Evolutionary conservation across 768 basidiomycete species (phyloP), one percentile per base, ranked within the genome.

Genomic region (Leccinum aurantiacum): DNA sequence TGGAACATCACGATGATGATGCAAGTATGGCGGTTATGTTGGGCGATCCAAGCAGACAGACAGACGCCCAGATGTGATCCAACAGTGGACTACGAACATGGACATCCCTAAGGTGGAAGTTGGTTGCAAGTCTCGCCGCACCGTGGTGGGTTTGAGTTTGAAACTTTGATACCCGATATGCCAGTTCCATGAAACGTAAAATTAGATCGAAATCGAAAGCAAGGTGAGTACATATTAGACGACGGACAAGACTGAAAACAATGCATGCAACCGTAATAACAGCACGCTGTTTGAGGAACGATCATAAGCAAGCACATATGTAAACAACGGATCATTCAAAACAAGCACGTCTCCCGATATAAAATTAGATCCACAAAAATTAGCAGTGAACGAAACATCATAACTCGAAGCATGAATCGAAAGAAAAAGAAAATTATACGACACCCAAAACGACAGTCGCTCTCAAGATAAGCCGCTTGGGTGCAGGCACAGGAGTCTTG

Each of bases 391-490:
- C 4, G 13, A 46, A 44, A 48, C 29, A 33, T n/a, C n/a, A n/a
- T n/a, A n/a, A n/a, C 62, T 59, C 27, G 22, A 67, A 54, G 52
- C 63, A 60, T 27, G 19, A 56, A 60, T 9, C 10, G 8, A 27
- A 24, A 48, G 47, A 48, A 15, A 33, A 47, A 52, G 6, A 49
- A 22, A 9, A 3, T 31, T 72, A 94, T 31, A 93, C 86, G 31
- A 94, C 75, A 2, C 91, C 92, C 46, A 94, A 71, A 19, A 92
- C 80, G 56, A 95, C 83, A 13, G 89, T 93, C 33, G 90, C 91
- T 59, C 93, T 77, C 65, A 95, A 69, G 67, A 91, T 91, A 25
- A 84, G 77, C 63, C 85, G 78, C 57, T 58, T 74, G n/a, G 70
- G 67, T 2, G 74, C 72, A 60, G 72, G 74, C 11, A 65, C 61